Evolutionary conservation across 2,329 filamentous ascomycete genomes (phyloP).

Genomic region (Zymoseptoria brevis): DNA sequence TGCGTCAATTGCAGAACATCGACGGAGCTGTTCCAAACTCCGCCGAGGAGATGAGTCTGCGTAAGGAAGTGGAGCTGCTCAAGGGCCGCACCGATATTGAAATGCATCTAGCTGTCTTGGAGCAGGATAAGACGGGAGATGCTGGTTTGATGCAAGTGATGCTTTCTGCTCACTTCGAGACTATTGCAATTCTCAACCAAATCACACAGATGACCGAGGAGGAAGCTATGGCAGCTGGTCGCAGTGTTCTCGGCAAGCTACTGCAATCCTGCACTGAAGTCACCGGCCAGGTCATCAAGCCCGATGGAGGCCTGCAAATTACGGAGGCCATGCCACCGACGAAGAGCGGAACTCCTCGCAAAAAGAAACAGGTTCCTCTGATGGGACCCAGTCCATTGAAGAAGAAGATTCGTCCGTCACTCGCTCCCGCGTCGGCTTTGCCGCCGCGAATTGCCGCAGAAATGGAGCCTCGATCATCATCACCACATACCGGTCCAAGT

Average conservation of each 20-base stretch:
- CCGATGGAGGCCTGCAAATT: conserved; percentile 62
- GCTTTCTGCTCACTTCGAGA: conserved; percentile 85
- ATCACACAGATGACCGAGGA: conserved; percentile 76
- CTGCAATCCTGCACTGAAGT: conserved; percentile 68
- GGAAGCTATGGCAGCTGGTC: conserved; percentile 73
- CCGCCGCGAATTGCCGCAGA: conserved; percentile 22
- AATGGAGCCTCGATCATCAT: conserved; percentile 5
- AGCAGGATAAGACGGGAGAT: conserved; percentile 77
- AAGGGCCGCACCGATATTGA: conserved; percentile 78
- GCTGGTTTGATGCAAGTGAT: conserved; percentile 71
- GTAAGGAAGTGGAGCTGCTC: conserved; percentile 75
- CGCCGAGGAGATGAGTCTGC: conserved; percentile 57
- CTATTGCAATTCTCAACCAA: conserved; percentile 71
- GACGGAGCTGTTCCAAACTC: conserved; percentile 53
- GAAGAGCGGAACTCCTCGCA: conserved; percentile 68
- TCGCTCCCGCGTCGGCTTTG: conserved; percentile 7
- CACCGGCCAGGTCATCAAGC: conserved; percentile 78
- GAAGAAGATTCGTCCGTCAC: conserved; percentile 32
- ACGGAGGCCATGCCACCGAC: conserved; percentile 61
- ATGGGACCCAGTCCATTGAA: conserved; percentile 43
- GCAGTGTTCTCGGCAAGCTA: conserved; percentile 66
- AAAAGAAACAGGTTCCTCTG: conserved; percentile 47
- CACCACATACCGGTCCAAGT: conserved; percentile 15
- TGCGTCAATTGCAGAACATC: conserved; percentile 67
- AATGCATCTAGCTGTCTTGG: conserved; percentile 64